Evolutionary conservation across 2,329 filamentous ascomycete genomes (phyloP).

Genomic region (Scleromitrula shiraiana): DNA sequence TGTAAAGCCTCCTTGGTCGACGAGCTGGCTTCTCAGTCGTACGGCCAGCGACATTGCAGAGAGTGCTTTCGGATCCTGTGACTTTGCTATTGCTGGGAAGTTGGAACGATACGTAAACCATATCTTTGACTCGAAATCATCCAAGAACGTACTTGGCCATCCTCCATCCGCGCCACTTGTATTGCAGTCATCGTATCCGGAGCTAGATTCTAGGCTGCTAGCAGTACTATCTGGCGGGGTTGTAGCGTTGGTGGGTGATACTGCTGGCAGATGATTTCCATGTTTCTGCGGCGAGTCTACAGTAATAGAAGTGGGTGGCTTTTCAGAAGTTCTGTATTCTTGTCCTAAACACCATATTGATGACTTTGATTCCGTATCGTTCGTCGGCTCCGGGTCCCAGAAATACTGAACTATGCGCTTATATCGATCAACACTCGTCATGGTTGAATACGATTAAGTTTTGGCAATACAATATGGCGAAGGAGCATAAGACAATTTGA

Average conservation of each 20-base stretch:
- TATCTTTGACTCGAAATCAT: conserved; percentile 85
- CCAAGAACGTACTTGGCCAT: conserved; percentile 80
- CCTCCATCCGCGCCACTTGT: conserved; percentile 34
- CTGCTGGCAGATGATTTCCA: conserved; percentile 4
- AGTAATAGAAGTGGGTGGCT: conserved; percentile 7
- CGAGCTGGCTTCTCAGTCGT: conserved; percentile 71
- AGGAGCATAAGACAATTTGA: conserved; percentile 2
- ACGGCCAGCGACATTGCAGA: conserved; percentile 74
- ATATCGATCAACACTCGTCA: conserved; percentile 66
- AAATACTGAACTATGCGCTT: conserved; percentile 84
- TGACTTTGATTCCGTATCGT: conserved; percentile 58
- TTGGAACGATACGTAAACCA: conserved; percentile 96
- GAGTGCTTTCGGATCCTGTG: conserved; percentile 61
- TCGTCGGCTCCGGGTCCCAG: conserved; percentile 83
- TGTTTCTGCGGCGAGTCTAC: conserved; percentile 14
- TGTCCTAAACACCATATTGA: conserved; percentile 79
- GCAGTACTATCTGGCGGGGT: conserved; percentile 28
- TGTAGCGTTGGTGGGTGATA: conserved; percentile 9
- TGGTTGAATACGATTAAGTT: conserved; percentile 11
- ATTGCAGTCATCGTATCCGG: conserved; percentile 21
- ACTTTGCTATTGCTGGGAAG: conserved; percentile 75
- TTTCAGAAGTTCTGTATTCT: conserved; percentile 38
- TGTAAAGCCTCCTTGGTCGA: conserved; percentile 74
- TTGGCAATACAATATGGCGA: not conserved
- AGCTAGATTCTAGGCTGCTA: conserved; percentile 24